phyloP scores from a whole-genome alignment of 495 filamentous ascomycete genomes.

The Filosporella fistucella region DNA sequence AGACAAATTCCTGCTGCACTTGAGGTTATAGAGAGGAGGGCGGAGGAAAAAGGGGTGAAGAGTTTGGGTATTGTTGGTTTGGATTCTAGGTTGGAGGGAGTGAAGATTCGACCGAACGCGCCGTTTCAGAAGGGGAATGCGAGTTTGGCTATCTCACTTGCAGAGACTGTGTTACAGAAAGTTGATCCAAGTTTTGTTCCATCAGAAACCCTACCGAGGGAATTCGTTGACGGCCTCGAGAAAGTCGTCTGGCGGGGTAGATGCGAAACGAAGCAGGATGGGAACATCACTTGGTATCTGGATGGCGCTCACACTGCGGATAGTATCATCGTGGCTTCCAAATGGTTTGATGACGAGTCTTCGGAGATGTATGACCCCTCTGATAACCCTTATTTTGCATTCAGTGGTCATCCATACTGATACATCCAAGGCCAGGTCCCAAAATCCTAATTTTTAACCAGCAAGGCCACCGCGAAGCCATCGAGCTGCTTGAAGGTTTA shows the following conservation, averaged over 20 bases:
- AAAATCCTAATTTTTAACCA: conserved; percentile 95
- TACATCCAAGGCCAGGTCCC: conserved; percentile 25
- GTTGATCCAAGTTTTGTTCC: conserved; percentile 32
- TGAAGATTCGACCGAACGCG: conserved; percentile 73
- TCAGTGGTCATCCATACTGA: background rate
- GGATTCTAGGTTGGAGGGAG: conserved; percentile 45
- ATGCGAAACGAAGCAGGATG: conserved; percentile 71
- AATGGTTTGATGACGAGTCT: conserved; percentile 65
- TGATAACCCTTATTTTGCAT: background rate
- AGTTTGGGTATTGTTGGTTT: conserved; percentile 52
- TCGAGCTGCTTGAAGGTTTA: conserved; percentile 64
- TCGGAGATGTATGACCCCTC: conserved; percentile 30
- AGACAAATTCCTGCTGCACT: conserved; percentile 64
- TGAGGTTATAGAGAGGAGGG: conserved; percentile 65
- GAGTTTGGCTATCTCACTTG: conserved; percentile 72
- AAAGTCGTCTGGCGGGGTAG: conserved; percentile 72
- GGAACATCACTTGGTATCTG: conserved; percentile 72
- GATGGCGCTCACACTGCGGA: conserved; percentile 92
- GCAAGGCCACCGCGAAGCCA: conserved; percentile 77
- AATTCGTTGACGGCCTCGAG: conserved; percentile 73
- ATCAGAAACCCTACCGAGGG: conserved; percentile 45
- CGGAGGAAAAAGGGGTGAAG: conserved; percentile 56
- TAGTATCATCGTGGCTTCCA: conserved; percentile 71
- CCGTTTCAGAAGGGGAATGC: conserved; percentile 87
- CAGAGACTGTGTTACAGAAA: conserved; percentile 51